Evolutionary conservation across 2,329 filamentous ascomycete species (phyloP).

Genomic region (Diaporthe destruens): DNA sequence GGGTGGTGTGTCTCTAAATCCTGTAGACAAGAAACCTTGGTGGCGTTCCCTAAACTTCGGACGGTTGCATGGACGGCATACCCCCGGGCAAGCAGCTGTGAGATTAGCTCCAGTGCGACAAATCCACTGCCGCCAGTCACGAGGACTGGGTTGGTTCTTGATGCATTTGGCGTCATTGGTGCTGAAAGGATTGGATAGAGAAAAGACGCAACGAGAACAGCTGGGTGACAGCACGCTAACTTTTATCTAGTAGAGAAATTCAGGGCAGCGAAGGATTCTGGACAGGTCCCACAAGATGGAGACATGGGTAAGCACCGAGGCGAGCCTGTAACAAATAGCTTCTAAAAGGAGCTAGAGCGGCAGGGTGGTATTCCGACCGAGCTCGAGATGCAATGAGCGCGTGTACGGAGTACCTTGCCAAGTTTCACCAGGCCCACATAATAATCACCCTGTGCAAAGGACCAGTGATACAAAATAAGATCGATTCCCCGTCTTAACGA

Average conservation of each 20-base stretch:
- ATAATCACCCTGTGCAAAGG: neutral
- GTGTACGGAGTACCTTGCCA: neutral
- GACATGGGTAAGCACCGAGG: conserved; percentile 6
- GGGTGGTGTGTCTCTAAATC: conserved; percentile 38
- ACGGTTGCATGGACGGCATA: conserved; percentile 42
- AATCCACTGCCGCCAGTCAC: conserved; percentile 74
- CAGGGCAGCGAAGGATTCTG: conserved; percentile 25
- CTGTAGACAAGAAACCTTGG: conserved; percentile 39
- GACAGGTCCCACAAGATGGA: conserved; percentile 21
- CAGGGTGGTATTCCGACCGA: neutral
- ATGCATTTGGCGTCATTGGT: conserved; percentile 1
- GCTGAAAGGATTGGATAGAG: neutral
- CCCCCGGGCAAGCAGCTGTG: conserved; percentile 39
- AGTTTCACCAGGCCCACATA: neutral
- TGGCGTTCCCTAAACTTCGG: conserved; percentile 36
- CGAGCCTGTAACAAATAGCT: conserved; percentile 19
- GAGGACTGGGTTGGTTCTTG: conserved; percentile 50
- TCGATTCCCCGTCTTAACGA: neutral
- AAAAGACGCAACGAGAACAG: neutral
- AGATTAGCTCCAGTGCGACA: conserved; percentile 65
- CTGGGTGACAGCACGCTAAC: conserved; percentile 2
- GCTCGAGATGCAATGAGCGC: neutral
- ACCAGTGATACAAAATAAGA: neutral
- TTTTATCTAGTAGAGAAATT: conserved; percentile 20
- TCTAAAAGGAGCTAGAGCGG: conserved; percentile 16